Percentiles rank a stretch among this genome's conserved stretches.
Conservation (phyloP, 2,329 filamentous ascomycete genomes). For the Sclerotiophoma versabilis region DNA sequence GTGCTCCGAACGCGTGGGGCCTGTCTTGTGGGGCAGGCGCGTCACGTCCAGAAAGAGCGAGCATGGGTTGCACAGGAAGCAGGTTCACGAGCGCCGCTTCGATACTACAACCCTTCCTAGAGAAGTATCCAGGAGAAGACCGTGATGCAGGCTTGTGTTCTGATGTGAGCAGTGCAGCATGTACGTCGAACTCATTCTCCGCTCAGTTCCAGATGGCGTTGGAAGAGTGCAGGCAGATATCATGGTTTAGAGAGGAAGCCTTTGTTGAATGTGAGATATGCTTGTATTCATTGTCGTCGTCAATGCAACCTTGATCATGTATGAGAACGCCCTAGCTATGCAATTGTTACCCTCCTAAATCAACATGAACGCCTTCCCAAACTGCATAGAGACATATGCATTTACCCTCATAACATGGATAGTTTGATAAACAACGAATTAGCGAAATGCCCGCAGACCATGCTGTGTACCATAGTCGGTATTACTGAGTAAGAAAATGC, state of each 20-base stretch:
- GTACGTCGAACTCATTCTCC: too few relatives aligned
- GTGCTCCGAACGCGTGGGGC: conserved; percentile 5
- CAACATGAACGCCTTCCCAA: conserved; percentile 23
- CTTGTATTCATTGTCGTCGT: conserved; percentile 15
- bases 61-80: neutral
- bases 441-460: conserved; percentile 3
- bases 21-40: conserved; percentile 10
- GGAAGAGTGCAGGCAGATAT: neutral
- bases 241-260: neutral
- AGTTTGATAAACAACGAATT: conserved; percentile 6
- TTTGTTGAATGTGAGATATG: neutral
- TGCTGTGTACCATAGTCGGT: conserved; percentile 11
- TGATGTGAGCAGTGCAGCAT: too few relatives aligned
- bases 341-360: conserved; percentile 24
- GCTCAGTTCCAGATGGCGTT: too few relatives aligned
- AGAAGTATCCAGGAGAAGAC: neutral
- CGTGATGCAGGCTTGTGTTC: too few relatives aligned
- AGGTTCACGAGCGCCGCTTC: too few relatives aligned
- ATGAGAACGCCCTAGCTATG: conserved; percentile 36
- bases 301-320: conserved; percentile 17
- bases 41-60: conserved; percentile 1
- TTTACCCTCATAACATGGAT: neutral
- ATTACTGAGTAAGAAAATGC: conserved; percentile 14
- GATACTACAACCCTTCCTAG: too few relatives aligned
- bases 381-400: conserved; percentile 16